phyloP scores from a whole-genome alignment of 768 basidiomycete species.

The Kwoniella bestiolae region DNA sequence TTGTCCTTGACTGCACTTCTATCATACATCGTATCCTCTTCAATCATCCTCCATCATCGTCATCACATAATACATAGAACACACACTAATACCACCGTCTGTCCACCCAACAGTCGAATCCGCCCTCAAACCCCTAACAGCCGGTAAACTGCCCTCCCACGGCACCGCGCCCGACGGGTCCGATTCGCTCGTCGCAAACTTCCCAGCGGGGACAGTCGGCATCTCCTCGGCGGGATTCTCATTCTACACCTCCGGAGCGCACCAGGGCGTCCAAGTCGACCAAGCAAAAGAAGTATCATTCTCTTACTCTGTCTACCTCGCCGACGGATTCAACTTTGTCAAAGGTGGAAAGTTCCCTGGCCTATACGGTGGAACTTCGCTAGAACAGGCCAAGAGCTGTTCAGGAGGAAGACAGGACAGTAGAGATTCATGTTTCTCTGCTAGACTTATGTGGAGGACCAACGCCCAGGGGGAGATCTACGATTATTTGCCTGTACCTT shows the following conservation, averaged over 20 bases:
- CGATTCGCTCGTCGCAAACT: constrained; percentile 38
- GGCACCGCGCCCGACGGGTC: constrained; percentile 48
- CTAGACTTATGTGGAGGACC: constrained; percentile 72
- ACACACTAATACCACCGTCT: background rate
- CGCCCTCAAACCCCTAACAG: constrained; percentile 46
- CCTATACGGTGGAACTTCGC: constrained; percentile 65
- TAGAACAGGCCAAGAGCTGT: constrained; percentile 63
- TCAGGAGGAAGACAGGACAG: constrained; percentile 69
- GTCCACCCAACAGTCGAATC: constrained; percentile 28
- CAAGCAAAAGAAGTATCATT: constrained; percentile 71
- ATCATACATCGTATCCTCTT: too few relatives aligned
- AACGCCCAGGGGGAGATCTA: constrained; percentile 70
- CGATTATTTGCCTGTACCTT: constrained; percentile 66
- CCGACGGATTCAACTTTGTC: constrained; percentile 67
- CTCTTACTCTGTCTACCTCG: constrained; percentile 71
- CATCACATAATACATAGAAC: too few relatives aligned
- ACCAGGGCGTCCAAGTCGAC: constrained; percentile 62
- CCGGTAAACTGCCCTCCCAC: constrained; percentile 39
- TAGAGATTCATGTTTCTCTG: constrained; percentile 67
- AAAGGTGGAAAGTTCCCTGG: constrained; percentile 76
- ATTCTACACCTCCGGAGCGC: constrained; percentile 71
- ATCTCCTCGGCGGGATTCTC: constrained; percentile 62
- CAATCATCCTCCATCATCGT: too few relatives aligned
- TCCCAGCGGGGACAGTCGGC: constrained; percentile 37
- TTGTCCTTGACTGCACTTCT: too few relatives aligned